Conservation (phyloP, 176 grass and related monocot species). For the Areca catechu region DNA sequence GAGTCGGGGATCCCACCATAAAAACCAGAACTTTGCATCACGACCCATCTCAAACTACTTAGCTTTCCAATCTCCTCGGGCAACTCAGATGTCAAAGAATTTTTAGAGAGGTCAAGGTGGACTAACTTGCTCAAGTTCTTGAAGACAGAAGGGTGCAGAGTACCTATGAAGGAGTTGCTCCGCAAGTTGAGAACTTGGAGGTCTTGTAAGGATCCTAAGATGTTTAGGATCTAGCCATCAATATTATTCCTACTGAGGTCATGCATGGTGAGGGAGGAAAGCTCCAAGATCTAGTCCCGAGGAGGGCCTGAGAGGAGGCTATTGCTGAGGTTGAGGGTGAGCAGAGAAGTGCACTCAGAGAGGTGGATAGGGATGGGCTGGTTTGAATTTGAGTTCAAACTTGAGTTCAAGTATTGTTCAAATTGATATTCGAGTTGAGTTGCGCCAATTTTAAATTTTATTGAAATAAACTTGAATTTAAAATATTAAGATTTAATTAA, state of each 20-base stretch:
- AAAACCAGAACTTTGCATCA: conserved; percentile 56
- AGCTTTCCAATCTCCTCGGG: conserved; percentile 42
- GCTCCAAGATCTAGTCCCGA: conserved; percentile 42
- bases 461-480: too few species aligned
- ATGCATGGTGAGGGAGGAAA: conserved; percentile 31
- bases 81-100: conserved; percentile 45
- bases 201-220: conserved; percentile 24
- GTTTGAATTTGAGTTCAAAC: too few species aligned
- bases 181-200: conserved; percentile 63
- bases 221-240: conserved; percentile 31
- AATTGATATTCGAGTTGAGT: too few species aligned
- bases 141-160: conserved; percentile 44
- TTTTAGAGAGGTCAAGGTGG: conserved; percentile 56
- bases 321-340: conserved; percentile 52
- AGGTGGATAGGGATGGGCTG: conserved; percentile 52
- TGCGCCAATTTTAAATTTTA: too few species aligned
- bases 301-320: conserved; percentile 46
- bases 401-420: too few species aligned
- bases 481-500: too few species aligned
- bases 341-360: conserved; percentile 40
- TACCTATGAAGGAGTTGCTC: conserved; percentile 53
- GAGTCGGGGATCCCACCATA: conserved; percentile 36
- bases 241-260: conserved; percentile 70
- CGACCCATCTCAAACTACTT: conserved; percentile 35
- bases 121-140: conserved; percentile 46